phyloP scores from a whole-genome alignment of 1,139 yeast species.

The Saccharomycopsis crataegensis region DNA sequence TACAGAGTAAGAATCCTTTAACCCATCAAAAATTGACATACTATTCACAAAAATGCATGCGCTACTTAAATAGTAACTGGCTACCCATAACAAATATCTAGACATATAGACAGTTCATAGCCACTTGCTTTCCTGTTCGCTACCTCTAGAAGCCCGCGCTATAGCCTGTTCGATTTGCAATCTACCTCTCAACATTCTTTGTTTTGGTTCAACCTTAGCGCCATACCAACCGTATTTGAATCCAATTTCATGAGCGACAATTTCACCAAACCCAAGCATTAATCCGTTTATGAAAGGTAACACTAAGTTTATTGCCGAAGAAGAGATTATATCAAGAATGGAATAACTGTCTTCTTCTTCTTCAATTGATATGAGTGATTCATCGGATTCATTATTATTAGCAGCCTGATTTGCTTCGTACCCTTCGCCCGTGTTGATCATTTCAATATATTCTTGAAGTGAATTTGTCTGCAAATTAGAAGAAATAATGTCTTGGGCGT shows the following conservation, averaged over 20 bases:
- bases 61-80: no score
- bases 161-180: background rate
- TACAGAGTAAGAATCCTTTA: no score
- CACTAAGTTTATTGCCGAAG: conserved; percentile 64
- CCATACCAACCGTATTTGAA: conserved; percentile 74
- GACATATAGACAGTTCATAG: background rate
- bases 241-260: conserved; percentile 88
- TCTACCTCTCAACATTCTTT: conserved; percentile 24
- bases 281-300: conserved; percentile 89
- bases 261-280: conserved; percentile 96
- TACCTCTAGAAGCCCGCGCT: background rate
- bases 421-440: background rate
- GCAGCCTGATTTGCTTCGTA: background rate
- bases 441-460: conserved; percentile 5
- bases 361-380: background rate
- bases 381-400: conserved; percentile 1
- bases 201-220: conserved; percentile 42
- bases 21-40: no score
- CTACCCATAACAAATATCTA: background rate
- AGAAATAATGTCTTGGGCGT: no score
- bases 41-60: no score
- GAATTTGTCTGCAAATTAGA: background rate
- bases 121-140: background rate
- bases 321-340: conserved; percentile 27
- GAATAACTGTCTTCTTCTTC: background rate